phyloP scores from a whole-genome alignment of 2,329 filamentous ascomycete genomes.

The Dactylellina sp. region DNA sequence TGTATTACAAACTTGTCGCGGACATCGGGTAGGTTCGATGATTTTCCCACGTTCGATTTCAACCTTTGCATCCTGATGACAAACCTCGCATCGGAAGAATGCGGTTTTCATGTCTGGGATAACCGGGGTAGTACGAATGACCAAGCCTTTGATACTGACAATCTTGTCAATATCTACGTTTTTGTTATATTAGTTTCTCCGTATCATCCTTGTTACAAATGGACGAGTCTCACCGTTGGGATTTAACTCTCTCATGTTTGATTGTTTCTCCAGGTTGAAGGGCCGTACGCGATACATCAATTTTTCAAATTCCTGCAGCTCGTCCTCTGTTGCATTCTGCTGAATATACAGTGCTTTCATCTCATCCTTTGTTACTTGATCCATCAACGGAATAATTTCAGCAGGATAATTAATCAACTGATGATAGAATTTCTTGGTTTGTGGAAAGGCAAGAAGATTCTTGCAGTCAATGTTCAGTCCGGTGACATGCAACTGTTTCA shows the following conservation, averaged over 20 bases:
- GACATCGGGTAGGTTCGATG: slow-evolving; percentile 86
- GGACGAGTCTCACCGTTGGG: slow-evolving; percentile 73
- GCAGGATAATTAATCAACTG: slow-evolving; percentile 94
- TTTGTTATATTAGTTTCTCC: slow-evolving; percentile 60
- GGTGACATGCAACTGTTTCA: slow-evolving; percentile 86
- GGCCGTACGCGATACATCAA: slow-evolving; percentile 87
- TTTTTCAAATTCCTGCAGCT: slow-evolving; percentile 78
- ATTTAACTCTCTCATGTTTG: slow-evolving; percentile 93
- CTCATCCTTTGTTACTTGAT: slow-evolving; percentile 90
- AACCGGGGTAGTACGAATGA: slow-evolving; percentile 93
- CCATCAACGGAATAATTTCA: slow-evolving; percentile 96
- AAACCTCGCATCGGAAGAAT: slow-evolving; percentile 95
- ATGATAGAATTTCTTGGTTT: slow-evolving; percentile 93
- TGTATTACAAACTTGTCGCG: slow-evolving; percentile 80
- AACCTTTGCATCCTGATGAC: slow-evolving; percentile 89
- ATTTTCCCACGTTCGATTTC: slow-evolving; percentile 96
- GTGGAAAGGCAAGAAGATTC: slow-evolving; percentile 91
- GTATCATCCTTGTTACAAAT: background rate
- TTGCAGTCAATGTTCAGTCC: slow-evolving; percentile 88
- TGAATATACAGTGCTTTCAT: slow-evolving; percentile 90
- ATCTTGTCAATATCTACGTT: slow-evolving; percentile 88
- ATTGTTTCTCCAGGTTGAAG: slow-evolving; percentile 85
- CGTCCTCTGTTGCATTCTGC: slow-evolving; percentile 62
- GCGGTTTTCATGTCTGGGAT: slow-evolving; percentile 97
- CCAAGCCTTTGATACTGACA: slow-evolving; percentile 92